phyloP scores from a whole-genome alignment of 78 protist genomes.

The Mantamonas sphyraenae region DNA sequence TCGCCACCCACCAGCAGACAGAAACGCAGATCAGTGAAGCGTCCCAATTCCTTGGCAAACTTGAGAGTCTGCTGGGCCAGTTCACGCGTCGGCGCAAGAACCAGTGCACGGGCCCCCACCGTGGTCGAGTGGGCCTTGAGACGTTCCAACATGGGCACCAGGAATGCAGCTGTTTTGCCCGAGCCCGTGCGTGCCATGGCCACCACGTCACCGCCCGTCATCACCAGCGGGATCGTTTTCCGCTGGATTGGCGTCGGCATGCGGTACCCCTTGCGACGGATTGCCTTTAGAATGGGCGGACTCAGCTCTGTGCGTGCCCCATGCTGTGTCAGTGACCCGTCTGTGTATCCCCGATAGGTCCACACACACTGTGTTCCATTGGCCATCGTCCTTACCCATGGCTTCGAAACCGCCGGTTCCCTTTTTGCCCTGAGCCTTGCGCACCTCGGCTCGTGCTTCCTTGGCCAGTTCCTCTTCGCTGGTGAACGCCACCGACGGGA shows the following conservation, averaged over 20 bases:
- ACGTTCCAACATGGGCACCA: conserved; percentile 82
- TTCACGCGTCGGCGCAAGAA: conserved; percentile 98
- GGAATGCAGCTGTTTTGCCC: conserved; percentile 97
- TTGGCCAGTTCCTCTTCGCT: too few relatives aligned
- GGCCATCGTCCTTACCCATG: too few relatives aligned
- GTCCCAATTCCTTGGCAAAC: conserved; percentile 54
- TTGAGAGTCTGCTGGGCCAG: conserved; percentile 92
- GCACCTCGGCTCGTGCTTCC: too few relatives aligned
- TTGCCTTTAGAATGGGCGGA: conserved; percentile 35
- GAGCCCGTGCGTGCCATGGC: conserved; percentile 99
- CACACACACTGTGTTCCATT: too few relatives aligned
- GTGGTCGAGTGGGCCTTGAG: conserved; percentile 45
- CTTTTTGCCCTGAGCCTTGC: too few relatives aligned
- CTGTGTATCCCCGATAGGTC: too few relatives aligned
- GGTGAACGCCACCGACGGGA: too few relatives aligned
- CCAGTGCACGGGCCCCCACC: conserved; percentile 75
- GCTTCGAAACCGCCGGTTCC: too few relatives aligned
- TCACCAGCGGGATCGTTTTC: conserved; percentile 72
- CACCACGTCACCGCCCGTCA: conserved; percentile 84
- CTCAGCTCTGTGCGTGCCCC: conserved; percentile 17
- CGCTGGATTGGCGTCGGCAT: conserved; percentile 96
- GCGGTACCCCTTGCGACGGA: conserved; percentile 70
- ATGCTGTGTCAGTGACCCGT: too few relatives aligned
- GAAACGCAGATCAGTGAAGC: conserved; percentile 49
- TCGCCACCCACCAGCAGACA: conserved; percentile 94